Evolutionary conservation across 495 filamentous ascomycete species (phyloP).

Genomic region (Pyronema domesticum): DNA sequence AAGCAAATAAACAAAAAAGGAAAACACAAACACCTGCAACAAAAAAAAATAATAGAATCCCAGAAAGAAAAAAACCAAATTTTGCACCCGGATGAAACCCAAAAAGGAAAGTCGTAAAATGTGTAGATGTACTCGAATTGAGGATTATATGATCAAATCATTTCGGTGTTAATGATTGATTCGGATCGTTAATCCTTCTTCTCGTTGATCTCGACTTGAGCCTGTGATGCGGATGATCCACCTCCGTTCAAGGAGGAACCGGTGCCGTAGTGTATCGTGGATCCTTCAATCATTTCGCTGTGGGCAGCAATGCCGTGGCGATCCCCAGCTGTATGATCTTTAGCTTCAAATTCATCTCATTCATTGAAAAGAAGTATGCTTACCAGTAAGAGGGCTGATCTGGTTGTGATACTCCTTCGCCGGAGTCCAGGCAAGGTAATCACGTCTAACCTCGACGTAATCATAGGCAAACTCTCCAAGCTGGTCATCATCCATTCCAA

Average conservation of each 20-base stretch:
- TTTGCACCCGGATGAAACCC: no score
- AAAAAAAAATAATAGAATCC: no score
- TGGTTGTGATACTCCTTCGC: conserved; percentile 36
- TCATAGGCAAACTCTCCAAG: conserved; percentile 98
- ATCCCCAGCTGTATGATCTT: conserved; percentile 23
- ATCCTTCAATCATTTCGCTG: conserved; percentile 23
- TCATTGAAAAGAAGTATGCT: not conserved
- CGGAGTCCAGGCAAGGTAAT: conserved; percentile 95
- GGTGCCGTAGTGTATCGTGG: not conserved
- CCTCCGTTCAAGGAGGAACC: not conserved
- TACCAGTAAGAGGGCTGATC: not conserved
- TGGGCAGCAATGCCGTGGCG: conserved; percentile 30
- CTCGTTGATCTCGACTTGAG: no score
- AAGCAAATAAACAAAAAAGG: no score
- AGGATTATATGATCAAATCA: no score
- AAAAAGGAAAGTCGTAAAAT: no score
- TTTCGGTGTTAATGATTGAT: no score
- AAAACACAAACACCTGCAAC: no score
- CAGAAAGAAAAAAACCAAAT: no score
- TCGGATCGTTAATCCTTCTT: no score
- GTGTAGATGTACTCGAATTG: no score
- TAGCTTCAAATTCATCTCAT: not conserved
- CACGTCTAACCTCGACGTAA: conserved; percentile 93
- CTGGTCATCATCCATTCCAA: conserved; percentile 98
- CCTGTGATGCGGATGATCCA: no score